Evolutionary conservation across 1,284 basidiomycete genomes (phyloP).

Genomic region (Cerioporus squamosus): DNA sequence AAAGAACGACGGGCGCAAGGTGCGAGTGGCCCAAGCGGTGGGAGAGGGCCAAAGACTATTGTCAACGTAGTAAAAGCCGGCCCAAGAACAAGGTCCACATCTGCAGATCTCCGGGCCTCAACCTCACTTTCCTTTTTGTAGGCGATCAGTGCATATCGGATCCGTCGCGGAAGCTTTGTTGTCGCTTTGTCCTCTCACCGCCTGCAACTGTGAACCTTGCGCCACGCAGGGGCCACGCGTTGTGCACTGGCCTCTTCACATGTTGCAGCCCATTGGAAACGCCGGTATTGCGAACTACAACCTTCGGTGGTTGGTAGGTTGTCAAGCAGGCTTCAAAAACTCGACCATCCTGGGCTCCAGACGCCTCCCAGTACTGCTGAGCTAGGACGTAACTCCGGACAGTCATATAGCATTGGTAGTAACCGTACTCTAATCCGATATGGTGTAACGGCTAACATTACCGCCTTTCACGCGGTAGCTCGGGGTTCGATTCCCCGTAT

Average conservation of each 20-base stretch:
- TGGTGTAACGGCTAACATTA: constrained; percentile 78
- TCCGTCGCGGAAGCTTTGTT: constrained; percentile 17
- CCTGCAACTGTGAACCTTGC: constrained; percentile 6
- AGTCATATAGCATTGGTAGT: no score
- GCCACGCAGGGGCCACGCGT: constrained; percentile 8
- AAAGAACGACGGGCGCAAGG: constrained; percentile 13
- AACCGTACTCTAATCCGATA: constrained; percentile 40
- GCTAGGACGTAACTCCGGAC: no score
- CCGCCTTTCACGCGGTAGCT: constrained; percentile 78
- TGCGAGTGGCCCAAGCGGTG: constrained; percentile 18
- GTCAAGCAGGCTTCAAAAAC: no score
- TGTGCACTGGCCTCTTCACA: neutral
- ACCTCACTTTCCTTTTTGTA: constrained; percentile 23
- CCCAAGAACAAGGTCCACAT: constrained; percentile 20
- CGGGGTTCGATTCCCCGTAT: constrained; percentile 81
- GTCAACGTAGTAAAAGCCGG: constrained; percentile 15
- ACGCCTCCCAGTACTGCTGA: no score
- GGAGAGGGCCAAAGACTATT: constrained; percentile 17
- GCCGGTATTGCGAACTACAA: no score
- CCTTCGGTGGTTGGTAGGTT: no score
- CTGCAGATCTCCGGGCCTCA: constrained; percentile 19
- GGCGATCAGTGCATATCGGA: constrained; percentile 1
- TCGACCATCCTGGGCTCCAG: no score
- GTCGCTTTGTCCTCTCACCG: constrained; percentile 6
- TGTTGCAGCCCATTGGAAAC: neutral